These are phyloP conservation scores for Glycyrrhiza uralensis DNA, from an alignment of 306 rosid species.

Conservation along the genomic window DNA sequence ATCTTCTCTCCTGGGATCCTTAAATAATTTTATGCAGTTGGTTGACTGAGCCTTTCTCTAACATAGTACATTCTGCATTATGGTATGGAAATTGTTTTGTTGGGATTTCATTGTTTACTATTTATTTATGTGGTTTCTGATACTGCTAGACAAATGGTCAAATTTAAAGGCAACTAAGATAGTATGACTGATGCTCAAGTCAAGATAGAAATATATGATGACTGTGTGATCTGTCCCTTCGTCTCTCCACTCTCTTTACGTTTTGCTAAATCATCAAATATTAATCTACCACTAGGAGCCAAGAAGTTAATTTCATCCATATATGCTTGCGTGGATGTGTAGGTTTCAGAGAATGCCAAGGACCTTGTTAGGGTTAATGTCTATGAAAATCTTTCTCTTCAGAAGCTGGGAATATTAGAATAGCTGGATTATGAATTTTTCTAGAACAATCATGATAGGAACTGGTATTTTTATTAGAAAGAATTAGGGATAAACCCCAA, in stretches of 20 bases:
- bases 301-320: background rate
- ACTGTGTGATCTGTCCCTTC: background rate
- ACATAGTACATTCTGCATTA: background rate
- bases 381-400: background rate
- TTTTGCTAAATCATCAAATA: background rate
- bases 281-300: background rate
- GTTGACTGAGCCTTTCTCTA: background rate
- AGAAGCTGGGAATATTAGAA: background rate
- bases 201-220: background rate
- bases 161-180: background rate
- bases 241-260: background rate
- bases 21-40: background rate
- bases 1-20: background rate
- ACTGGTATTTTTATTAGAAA: background rate
- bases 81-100: background rate
- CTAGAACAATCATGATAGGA: background rate
- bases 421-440: background rate
- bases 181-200: background rate
- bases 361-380: background rate
- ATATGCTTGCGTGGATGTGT: background rate
- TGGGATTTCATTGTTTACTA: background rate
- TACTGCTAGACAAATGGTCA: background rate
- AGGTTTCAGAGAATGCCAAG: background rate
- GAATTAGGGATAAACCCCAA: too few species aligned
- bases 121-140: background rate